A percentile compares a stretch with the other conserved stretches of the same genome.
Evolutionary conservation across 2,329 filamentous ascomycete species (phyloP).

Genomic region (Corniculantispora saksenae): DNA sequence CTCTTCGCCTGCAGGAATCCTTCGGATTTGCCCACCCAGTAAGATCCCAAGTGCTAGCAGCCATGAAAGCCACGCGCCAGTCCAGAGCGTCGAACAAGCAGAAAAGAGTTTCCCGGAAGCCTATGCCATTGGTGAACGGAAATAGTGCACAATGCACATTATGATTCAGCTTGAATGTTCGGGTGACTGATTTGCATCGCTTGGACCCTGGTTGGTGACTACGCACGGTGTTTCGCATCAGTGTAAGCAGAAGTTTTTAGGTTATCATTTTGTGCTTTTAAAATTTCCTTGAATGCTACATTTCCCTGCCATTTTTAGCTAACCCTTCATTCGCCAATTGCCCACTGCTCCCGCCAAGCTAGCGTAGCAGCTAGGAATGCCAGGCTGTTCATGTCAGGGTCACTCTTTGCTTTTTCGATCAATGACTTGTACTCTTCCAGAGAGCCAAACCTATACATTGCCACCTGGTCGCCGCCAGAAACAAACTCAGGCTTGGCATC

Average conservation of each 20-base stretch:
- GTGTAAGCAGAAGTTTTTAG: background rate
- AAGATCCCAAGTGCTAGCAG: background rate
- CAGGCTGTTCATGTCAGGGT: slow-evolving; percentile 15
- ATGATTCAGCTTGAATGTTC: background rate
- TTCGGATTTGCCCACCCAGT: background rate
- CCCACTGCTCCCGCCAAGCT: slow-evolving; percentile 14
- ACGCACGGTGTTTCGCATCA: no score
- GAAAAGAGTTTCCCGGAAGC: background rate
- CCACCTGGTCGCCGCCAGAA: background rate
- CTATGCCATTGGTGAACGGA: background rate
- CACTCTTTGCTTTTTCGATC: slow-evolving; percentile 1
- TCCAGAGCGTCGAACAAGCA: background rate
- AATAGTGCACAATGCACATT: background rate
- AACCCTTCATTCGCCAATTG: background rate
- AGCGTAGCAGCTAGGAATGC: slow-evolving; percentile 14
- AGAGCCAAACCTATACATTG: background rate
- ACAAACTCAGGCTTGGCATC: background rate
- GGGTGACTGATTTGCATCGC: no score
- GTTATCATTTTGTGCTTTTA: background rate
- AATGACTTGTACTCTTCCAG: slow-evolving; percentile 5
- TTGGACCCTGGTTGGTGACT: background rate
- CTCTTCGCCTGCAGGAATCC: background rate
- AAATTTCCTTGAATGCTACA: background rate
- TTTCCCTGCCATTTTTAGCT: background rate
- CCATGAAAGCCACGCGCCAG: background rate